phyloP scores from a whole-genome alignment of 176 grass and related monocot species.

The Zoysia japonica region DNA sequence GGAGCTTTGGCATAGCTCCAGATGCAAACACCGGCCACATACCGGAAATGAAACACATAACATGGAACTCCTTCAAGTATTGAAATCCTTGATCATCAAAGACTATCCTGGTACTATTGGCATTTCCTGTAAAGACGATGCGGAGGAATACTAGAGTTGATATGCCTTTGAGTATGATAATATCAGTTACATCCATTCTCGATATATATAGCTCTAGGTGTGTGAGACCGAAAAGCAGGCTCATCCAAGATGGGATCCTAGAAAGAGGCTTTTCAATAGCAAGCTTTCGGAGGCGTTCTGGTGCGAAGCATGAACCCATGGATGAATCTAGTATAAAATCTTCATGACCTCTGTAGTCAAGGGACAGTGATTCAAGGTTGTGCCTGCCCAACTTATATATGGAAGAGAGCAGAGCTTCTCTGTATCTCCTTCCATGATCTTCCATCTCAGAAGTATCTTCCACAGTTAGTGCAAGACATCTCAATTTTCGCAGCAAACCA shows the following conservation, averaged over 20 bases:
- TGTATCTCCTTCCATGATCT: not conserved
- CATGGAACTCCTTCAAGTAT: not conserved
- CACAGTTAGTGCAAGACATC: not conserved
- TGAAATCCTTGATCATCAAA: not conserved
- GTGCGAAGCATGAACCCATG: slow-evolving; percentile 15
- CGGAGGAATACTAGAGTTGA: not conserved
- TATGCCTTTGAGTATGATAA: slow-evolving; percentile 20
- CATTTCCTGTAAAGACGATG: slow-evolving; percentile 7
- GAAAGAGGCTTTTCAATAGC: slow-evolving; percentile 23
- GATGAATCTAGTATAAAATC: slow-evolving; percentile 25
- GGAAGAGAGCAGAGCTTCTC: not conserved
- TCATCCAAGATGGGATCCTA: slow-evolving; percentile 19
- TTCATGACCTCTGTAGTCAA: slow-evolving; percentile 22
- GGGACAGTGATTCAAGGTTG: not conserved
- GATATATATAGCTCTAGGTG: not conserved
- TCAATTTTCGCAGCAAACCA: slow-evolving; percentile 1
- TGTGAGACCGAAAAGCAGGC: not conserved
- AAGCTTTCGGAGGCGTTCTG: not conserved
- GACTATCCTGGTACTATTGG: not conserved
- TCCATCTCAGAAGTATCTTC: not conserved
- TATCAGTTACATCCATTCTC: slow-evolving; percentile 18
- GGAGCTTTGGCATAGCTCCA: slow-evolving; percentile 19
- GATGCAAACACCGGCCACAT: not conserved
- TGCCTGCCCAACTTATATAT: not conserved
- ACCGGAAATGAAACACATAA: slow-evolving; percentile 9